A percentile compares a stretch with the other conserved stretches of the same genome.
phyloP scores from a whole-genome alignment of 495 filamentous ascomycete species.

The Penicillium fimorum region DNA sequence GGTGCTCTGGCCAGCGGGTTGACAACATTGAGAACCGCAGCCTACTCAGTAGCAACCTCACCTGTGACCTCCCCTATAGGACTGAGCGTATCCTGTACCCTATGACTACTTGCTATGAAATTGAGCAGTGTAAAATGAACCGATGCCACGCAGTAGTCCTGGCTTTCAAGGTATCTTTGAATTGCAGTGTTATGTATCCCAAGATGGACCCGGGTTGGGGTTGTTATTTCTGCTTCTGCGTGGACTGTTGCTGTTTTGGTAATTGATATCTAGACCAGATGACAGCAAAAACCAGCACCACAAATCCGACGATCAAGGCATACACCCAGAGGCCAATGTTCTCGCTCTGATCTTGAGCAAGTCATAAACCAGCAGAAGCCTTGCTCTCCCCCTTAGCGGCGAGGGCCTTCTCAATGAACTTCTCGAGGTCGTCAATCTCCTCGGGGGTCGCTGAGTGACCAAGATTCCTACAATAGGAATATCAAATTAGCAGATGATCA shows the following conservation, averaged over 20 bases:
- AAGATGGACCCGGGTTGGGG: background rate
- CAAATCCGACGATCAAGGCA: slow-evolving; percentile 38
- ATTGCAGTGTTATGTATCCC: slow-evolving; percentile 1
- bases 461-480: slow-evolving; percentile 52
- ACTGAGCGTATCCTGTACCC: background rate
- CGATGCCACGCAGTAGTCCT: background rate
- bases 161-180: background rate
- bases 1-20: background rate
- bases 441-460: slow-evolving; percentile 71
- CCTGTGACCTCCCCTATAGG: background rate
- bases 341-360: slow-evolving; percentile 20
- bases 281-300: slow-evolving; percentile 53
- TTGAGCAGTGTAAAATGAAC: background rate
- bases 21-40: background rate
- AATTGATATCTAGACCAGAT: slow-evolving; percentile 21
- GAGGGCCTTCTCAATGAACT: slow-evolving; percentile 64
- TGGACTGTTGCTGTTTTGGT: background rate
- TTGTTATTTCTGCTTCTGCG: slow-evolving; percentile 3
- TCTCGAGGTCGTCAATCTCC: slow-evolving; percentile 83
- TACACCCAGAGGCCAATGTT: slow-evolving; percentile 15
- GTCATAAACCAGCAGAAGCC: slow-evolving; percentile 50
- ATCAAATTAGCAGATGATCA: slow-evolving; percentile 18
- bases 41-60: background rate
- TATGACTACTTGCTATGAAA: background rate
- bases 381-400: slow-evolving; percentile 59